These are phyloP conservation scores for Stephania cephalantha DNA, from an alignment of 164 flowering plant genomes.

Conservation along the genomic window DNA sequence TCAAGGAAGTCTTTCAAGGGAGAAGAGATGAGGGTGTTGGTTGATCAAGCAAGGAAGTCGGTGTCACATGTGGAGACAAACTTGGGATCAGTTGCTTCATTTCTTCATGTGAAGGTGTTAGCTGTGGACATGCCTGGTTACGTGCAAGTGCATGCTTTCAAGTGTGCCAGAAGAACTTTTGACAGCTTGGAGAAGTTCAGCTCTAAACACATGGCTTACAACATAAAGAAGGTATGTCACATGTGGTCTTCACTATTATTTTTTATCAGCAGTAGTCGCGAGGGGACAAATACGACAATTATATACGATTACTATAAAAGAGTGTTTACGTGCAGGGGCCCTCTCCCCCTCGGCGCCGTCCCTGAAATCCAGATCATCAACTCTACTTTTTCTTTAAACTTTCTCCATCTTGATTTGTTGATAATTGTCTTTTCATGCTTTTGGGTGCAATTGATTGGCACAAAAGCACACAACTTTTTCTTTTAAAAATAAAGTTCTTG, in stretches of 20 bases:
- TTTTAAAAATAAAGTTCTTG: neutral
- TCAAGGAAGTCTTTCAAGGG: neutral
- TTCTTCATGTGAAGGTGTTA: constrained; percentile 65
- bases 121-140: constrained; percentile 76
- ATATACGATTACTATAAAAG: too few species aligned
- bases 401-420: neutral
- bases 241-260: too few species aligned
- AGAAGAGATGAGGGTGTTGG: neutral
- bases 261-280: too few species aligned
- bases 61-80: constrained; percentile 52
- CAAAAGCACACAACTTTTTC: neutral
- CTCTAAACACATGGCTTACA: constrained; percentile 64
- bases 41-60: constrained; percentile 30
- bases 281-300: too few species aligned
- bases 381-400: neutral
- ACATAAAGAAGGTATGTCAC: constrained; percentile 66
- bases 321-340: too few species aligned
- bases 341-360: too few species aligned
- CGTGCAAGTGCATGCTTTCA: constrained; percentile 86
- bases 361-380: neutral
- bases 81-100: constrained; percentile 37
- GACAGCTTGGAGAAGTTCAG: constrained; percentile 78
- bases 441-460: neutral
- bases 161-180: constrained; percentile 55
- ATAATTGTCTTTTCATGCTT: neutral